Evolutionary conservation across 1,139 yeast genomes (phyloP), one percentile per base, ranked within the genome.

Genomic region (Meyerozyma smithsonii): DNA sequence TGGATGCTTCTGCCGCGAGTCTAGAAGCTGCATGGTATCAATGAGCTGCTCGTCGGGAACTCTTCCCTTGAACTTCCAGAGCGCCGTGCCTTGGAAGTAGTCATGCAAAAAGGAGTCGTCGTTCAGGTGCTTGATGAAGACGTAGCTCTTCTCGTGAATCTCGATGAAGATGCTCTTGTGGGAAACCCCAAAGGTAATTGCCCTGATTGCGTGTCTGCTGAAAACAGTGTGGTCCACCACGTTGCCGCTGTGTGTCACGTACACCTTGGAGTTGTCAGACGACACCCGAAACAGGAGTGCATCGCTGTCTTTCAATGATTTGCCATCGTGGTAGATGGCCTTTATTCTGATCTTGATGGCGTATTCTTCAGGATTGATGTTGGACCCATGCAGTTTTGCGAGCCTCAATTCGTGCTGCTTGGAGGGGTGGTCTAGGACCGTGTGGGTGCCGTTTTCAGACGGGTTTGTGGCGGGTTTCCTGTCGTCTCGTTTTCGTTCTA

Each of bases 291-390:
- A 30, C 34, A 30, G 34, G 4, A 30, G 21, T 8, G 20, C 21
- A 3, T 30, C 34, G 5, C 16, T 14, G 16, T 30, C 34, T 18
- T 30, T 30, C 15, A 16, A 8, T 4, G 16, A 33, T 6, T 16
- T 33, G 7, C 26, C 36, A 25, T 33, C 36, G 24, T 19, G 36
- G 26, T 33, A 19, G 16, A 33, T 10, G 6, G 26, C 26, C n/a
- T 19, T 20, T 4, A 33, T 33, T n/a, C 18, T 8, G 8, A 33
- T 19, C 18, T 30, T 30, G 3, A 30, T 30, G 16, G 36, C 24
- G 12, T 14, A 33, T 33, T 33, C 19, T 6, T 33, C 26, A 4
- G 26, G 36, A 20, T 16, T 19, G 17, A 10, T 12, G 6, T 19
- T 12, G 14, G 11, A 10, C 16, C 4, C 26, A 18, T 16, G 19